Percentiles rank a stretch among this genome's conserved stretches.
phyloP scores from a whole-genome alignment of 805 yeast species.

The Teunomyces barrocoloradensis region DNA sequence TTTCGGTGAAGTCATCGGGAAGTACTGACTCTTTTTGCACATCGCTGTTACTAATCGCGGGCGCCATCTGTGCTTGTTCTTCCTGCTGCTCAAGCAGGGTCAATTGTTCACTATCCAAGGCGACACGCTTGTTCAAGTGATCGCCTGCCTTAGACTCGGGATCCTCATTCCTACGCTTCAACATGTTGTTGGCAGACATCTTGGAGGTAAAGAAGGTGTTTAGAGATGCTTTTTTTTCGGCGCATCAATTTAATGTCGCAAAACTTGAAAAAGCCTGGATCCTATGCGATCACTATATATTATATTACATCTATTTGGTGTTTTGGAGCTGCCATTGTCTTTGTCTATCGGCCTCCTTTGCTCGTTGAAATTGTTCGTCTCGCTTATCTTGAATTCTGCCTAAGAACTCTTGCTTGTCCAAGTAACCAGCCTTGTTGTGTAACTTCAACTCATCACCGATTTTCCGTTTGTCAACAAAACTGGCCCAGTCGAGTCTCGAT shows the following conservation, averaged over 20 bases:
- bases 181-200: slow-evolving; percentile 25
- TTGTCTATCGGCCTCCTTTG: slow-evolving; percentile 30
- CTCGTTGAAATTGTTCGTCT: slow-evolving; percentile 49
- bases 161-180: slow-evolving; percentile 72
- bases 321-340: slow-evolving; percentile 12
- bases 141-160: slow-evolving; percentile 39
- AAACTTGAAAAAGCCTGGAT: neutral
- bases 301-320: neutral
- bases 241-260: slow-evolving; percentile 1
- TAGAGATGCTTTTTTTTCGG: slow-evolving; percentile 1
- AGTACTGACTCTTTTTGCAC: slow-evolving; percentile 1
- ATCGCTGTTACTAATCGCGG: slow-evolving; percentile 19
- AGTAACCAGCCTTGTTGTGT: slow-evolving; percentile 85
- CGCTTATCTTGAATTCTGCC: slow-evolving; percentile 63
- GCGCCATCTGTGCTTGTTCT: slow-evolving; percentile 44
- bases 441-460: slow-evolving; percentile 77
- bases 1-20: neutral
- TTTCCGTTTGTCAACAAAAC: slow-evolving; percentile 83
- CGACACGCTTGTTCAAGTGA: slow-evolving; percentile 62
- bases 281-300: neutral
- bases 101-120: slow-evolving; percentile 61
- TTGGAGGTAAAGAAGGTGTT: neutral
- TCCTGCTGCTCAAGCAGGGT: slow-evolving; percentile 42
- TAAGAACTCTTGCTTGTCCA: slow-evolving; percentile 89
- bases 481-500: slow-evolving; percentile 91